Percentiles rank a stretch among this genome's conserved stretches.
Conservation (phyloP, 768 basidiomycete genomes). For the Lactarius hengduanensis region DNA sequence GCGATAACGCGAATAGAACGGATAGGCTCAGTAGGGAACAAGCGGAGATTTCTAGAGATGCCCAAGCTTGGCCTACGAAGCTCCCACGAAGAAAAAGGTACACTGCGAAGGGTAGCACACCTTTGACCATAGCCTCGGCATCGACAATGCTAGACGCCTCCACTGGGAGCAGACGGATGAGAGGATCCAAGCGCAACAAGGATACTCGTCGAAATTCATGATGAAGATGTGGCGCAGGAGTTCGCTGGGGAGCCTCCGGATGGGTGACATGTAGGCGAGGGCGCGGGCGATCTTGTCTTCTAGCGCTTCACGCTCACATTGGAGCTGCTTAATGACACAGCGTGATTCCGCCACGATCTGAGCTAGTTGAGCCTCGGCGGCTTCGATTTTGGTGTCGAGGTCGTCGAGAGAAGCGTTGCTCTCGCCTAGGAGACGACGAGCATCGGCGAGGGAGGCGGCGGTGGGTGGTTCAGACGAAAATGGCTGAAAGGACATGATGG, state of each 20-base stretch:
- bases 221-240: conserved; percentile 72
- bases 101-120: conserved; percentile 41
- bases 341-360: conserved; percentile 56
- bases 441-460: conserved; percentile 48
- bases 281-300: conserved; percentile 50
- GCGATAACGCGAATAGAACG: conserved; percentile 24
- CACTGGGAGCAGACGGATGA: conserved; percentile 66
- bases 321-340: conserved; percentile 53
- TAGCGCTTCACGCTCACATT: conserved; percentile 46
- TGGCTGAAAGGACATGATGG: conserved; percentile 28
- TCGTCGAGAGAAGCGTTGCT: conserved; percentile 33
- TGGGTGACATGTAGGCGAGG: conserved; percentile 68
- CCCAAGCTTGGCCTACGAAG: conserved; percentile 15
- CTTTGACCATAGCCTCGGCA: conserved; percentile 77
- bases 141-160: conserved; percentile 61
- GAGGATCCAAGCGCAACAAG: conserved; percentile 76
- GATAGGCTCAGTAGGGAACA: conserved; percentile 16
- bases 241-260: conserved; percentile 68
- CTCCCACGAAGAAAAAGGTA: conserved; percentile 28
- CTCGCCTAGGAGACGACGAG: conserved; percentile 45
- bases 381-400: conserved; percentile 49
- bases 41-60: conserved; percentile 21
- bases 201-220: conserved; percentile 64
- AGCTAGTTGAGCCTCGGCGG: conserved; percentile 55
- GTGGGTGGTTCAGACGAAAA: conserved; percentile 59